A percentile compares a stretch with the other conserved stretches of the same genome.
phyloP scores from a whole-genome alignment of 768 basidiomycete species.

The Lentinus brumalis region DNA sequence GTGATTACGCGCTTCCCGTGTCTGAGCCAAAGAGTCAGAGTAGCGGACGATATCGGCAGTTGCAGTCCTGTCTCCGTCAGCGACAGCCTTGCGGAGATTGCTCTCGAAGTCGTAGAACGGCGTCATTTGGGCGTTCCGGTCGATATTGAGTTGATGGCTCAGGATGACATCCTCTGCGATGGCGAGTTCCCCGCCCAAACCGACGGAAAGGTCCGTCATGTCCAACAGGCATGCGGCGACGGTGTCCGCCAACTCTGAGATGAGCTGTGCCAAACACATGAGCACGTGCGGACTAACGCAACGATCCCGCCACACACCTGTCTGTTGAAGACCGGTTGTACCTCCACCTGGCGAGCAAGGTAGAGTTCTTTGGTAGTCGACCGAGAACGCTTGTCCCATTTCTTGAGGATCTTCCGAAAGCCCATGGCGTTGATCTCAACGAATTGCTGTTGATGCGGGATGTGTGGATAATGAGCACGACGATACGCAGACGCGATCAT shows the following conservation, averaged over 20 bases:
- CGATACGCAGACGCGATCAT: constrained; percentile 18
- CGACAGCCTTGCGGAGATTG: constrained; percentile 79
- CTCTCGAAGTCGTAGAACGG: constrained; percentile 89
- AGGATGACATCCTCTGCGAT: constrained; percentile 72
- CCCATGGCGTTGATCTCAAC: constrained; percentile 97
- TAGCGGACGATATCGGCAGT: constrained; percentile 71
- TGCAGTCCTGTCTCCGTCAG: constrained; percentile 55
- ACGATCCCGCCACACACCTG: constrained; percentile 54
- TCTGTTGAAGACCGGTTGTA: constrained; percentile 97
- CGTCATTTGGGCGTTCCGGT: constrained; percentile 59
- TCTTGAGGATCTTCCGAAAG: constrained; percentile 96
- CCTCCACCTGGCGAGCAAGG: constrained; percentile 93
- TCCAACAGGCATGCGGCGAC: constrained; percentile 83
- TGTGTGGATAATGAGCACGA: constrained; percentile 10
- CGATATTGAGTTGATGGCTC: constrained; percentile 67
- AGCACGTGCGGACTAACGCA: neutral
- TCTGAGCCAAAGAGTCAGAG: constrained; percentile 66
- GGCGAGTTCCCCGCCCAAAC: constrained; percentile 76
- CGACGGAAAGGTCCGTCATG: constrained; percentile 73
- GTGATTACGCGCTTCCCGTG: constrained; percentile 60
- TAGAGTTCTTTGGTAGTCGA: constrained; percentile 97
- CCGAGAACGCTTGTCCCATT: constrained; percentile 96
- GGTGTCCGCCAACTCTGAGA: constrained; percentile 92
- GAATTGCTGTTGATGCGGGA: constrained; percentile 69
- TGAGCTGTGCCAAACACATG: constrained; percentile 57